Evolutionary conservation across 2,329 filamentous ascomycete genomes (phyloP).

Genomic region (Colletotrichum sp.): DNA sequence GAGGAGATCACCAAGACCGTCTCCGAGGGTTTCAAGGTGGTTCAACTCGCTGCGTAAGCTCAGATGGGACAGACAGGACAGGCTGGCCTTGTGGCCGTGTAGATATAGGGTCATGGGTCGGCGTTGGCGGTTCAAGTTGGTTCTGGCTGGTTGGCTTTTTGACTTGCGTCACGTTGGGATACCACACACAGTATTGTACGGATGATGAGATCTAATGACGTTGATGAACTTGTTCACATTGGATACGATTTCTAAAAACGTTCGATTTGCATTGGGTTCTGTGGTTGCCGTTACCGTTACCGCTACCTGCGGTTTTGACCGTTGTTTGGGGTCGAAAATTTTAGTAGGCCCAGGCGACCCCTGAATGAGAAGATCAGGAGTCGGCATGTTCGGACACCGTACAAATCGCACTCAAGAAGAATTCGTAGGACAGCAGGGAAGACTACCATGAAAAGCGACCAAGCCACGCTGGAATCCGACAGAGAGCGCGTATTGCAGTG

Average conservation of each 20-base stretch:
- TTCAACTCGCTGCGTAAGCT: slow-evolving; percentile 63
- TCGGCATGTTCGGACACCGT: background rate
- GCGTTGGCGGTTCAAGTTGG: slow-evolving; percentile 14
- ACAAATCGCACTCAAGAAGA: background rate
- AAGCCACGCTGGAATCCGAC: background rate
- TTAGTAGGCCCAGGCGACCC: background rate
- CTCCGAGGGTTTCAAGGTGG: slow-evolving; percentile 75
- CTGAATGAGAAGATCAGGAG: background rate
- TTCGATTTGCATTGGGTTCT: background rate
- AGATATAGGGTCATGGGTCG: slow-evolving; percentile 4
- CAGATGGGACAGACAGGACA: background rate
- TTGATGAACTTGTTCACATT: slow-evolving; percentile 3
- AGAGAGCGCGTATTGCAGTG: background rate
- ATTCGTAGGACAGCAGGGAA: background rate
- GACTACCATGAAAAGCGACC: background rate
- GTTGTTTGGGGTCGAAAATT: background rate
- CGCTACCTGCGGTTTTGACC: background rate
- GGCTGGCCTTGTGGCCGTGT: slow-evolving; percentile 11
- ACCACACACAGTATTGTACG: slow-evolving; percentile 15
- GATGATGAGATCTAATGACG: slow-evolving; percentile 15
- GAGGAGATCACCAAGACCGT: slow-evolving; percentile 84
- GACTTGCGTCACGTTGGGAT: slow-evolving; percentile 5
- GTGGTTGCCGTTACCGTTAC: background rate
- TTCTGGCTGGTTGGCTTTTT: slow-evolving; percentile 8
- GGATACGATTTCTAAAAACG: background rate